These are phyloP conservation scores for Peniophora sp. DNA, from an alignment of 1,284 basidiomycete species.

Conservation along the genomic window DNA sequence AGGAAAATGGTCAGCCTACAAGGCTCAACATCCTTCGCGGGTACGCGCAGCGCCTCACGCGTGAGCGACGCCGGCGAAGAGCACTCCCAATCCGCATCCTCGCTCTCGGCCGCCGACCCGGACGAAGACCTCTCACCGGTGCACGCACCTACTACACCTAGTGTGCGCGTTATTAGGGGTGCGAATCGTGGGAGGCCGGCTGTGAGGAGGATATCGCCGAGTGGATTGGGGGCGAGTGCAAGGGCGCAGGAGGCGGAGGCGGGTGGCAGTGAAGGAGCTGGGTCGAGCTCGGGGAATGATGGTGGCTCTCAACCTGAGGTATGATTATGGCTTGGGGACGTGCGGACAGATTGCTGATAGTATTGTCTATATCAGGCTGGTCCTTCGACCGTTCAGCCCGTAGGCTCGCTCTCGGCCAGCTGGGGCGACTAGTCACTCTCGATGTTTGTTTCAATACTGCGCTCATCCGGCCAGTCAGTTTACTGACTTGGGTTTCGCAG, in stretches of 20 bases:
- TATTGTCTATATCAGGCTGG: background rate
- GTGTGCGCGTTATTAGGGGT: conserved; percentile 8
- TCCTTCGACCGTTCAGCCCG: conserved; percentile 8
- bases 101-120: conserved; percentile 12
- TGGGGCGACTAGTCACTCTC: conserved; percentile 18
- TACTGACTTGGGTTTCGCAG: too few species aligned
- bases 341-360: background rate
- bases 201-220: conserved; percentile 3
- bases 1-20: conserved; percentile 72
- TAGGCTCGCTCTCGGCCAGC: conserved; percentile 13
- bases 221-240: conserved; percentile 3
- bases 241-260: conserved; percentile 1
- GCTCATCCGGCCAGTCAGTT: too few species aligned
- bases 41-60: conserved; percentile 12
- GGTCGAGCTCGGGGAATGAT: background rate
- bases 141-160: conserved; percentile 4
- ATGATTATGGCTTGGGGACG: background rate
- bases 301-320: background rate
- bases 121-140: conserved; percentile 8
- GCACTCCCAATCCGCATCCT: conserved; percentile 13
- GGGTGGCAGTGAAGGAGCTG: background rate
- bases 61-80: conserved; percentile 25
- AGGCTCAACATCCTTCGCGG: conserved; percentile 48
- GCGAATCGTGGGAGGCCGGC: background rate
- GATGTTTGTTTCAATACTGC: too few species aligned